phyloP scores from a whole-genome alignment of 139 green algal genomes.

The Auxenochlorella pyrenoidosa region DNA sequence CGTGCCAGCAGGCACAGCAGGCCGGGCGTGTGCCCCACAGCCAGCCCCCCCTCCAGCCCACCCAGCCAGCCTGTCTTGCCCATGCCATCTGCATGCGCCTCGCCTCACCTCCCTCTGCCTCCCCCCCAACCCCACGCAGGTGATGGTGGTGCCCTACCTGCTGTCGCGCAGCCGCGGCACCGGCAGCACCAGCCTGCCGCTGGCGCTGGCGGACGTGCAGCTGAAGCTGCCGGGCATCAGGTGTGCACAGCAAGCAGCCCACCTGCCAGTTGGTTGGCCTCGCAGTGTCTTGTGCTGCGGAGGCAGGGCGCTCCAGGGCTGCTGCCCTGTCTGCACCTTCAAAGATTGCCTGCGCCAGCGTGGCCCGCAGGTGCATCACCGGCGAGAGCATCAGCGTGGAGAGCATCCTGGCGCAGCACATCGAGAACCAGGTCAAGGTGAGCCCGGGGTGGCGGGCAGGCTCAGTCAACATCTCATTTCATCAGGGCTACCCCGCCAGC shows the following conservation, averaged over 20 bases:
- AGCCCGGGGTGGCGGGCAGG: not conserved
- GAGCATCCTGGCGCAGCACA: constrained; percentile 17
- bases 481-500: too few relatives aligned
- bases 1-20: not conserved
- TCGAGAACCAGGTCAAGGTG: constrained; percentile 36
- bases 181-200: not conserved
- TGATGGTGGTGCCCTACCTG: constrained; percentile 10
- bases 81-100: not conserved
- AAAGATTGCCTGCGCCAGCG: not conserved
- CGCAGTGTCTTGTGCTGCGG: not conserved
- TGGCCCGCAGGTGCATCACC: not conserved
- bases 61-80: too few relatives aligned
- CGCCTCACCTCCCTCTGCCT: not conserved
- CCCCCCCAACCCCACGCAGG: not conserved
- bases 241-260: not conserved
- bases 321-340: not conserved
- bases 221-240: constrained; percentile 3
- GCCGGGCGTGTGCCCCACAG: too few relatives aligned
- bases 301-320: not conserved
- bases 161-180: not conserved
- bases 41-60: not conserved
- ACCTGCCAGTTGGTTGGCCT: not conserved
- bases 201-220: constrained; percentile 13
- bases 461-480: too few relatives aligned
- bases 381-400: constrained; percentile 3